Percentiles rank a stretch among this genome's conserved stretches.
These are phyloP conservation scores for Candida endomychidarum DNA, from an alignment of 805 yeast species.

Conservation along the genomic window DNA sequence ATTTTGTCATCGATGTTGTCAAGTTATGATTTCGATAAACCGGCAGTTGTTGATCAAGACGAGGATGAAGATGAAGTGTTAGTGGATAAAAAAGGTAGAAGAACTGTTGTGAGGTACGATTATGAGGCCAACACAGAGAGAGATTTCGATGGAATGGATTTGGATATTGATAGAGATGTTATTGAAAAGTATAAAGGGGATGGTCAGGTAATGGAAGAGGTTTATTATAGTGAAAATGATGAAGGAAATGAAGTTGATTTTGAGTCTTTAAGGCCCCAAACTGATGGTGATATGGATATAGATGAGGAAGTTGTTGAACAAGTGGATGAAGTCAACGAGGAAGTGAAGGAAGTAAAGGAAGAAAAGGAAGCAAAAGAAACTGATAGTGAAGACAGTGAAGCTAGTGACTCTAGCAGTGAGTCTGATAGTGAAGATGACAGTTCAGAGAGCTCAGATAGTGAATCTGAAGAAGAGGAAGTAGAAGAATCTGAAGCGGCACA, in stretches of 20 bases:
- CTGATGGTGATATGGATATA: too few relatives aligned
- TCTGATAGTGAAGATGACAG: conserved; percentile 4
- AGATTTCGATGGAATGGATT: conserved; percentile 25
- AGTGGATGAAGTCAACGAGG: conserved; percentile 13
- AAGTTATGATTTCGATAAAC: conserved; percentile 35
- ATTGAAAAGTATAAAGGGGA: conserved; percentile 24
- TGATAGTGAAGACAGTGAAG: conserved; percentile 9
- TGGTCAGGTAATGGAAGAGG: conserved; percentile 24
- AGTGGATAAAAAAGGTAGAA: conserved; percentile 38
- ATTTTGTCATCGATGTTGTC: conserved; percentile 36
- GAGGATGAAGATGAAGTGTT: conserved; percentile 34
- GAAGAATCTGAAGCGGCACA: conserved; percentile 8
- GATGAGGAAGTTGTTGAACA: conserved; percentile 12
- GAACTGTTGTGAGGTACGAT: conserved; percentile 31
- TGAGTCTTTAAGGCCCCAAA: conserved; percentile 25
- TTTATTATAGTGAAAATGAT: conserved; percentile 39
- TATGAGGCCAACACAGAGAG: conserved; percentile 28
- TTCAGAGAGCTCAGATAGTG: conserved; percentile 8
- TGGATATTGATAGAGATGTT: conserved; percentile 22
- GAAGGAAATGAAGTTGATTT: conserved; percentile 42
- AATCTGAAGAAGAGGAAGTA: conserved; percentile 4
- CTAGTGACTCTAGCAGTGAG: too few relatives aligned
- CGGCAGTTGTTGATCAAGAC: conserved; percentile 37
- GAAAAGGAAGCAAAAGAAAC: conserved; percentile 16
- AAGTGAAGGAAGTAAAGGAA: not conserved